Percentiles rank a stretch among this genome's conserved stretches.
Evolutionary conservation across 164 flowering plant genomes (phyloP).

Genomic region (Annona cherimola): DNA sequence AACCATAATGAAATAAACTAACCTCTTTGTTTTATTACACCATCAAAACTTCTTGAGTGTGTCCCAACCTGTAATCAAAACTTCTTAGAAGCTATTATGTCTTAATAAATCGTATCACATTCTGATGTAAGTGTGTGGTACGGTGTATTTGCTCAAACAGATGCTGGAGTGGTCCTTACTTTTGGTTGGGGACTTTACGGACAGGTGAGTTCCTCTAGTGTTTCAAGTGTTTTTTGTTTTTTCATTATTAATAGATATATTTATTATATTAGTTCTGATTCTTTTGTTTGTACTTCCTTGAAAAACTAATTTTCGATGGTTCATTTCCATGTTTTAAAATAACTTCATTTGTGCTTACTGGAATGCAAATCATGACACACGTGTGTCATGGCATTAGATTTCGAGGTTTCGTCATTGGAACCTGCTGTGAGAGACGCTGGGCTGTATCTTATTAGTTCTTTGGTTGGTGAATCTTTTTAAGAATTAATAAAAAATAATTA

Average conservation of each 20-base stretch:
- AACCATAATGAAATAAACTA: no score
- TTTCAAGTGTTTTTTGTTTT: no score
- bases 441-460: background rate
- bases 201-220: conserved; percentile 49
- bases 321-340: background rate
- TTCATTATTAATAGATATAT: background rate
- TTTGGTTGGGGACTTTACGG: conserved; percentile 99
- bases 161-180: conserved; percentile 87
- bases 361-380: no score
- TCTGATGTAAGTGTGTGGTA: background rate
- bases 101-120: no score
- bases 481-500: background rate
- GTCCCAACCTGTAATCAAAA: no score
- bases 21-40: no score
- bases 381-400: no score
- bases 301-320: background rate
- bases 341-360: background rate
- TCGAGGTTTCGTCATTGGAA: no score
- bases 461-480: background rate
- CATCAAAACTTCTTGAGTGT: no score
- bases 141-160: conserved; percentile 27
- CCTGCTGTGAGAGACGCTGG: no score
- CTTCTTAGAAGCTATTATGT: no score
- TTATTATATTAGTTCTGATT: no score
- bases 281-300: background rate